phyloP scores from a whole-genome alignment of 2,329 filamentous ascomycete species.

The Alternaria ventricosa region DNA sequence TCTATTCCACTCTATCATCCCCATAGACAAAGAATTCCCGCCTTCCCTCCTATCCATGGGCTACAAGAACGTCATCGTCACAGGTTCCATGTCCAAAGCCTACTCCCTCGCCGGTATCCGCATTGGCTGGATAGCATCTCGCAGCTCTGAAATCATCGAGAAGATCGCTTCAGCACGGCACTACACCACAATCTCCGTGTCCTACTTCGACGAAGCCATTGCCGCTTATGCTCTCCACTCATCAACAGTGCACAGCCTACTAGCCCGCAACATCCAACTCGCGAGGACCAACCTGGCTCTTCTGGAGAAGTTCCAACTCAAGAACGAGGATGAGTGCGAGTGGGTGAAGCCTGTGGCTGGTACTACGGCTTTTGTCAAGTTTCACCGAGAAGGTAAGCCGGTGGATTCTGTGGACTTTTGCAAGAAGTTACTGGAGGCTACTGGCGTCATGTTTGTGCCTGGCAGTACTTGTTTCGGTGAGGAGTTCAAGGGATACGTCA shows the following conservation, averaged over 20 bases:
- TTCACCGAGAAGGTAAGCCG: conserved; percentile 65
- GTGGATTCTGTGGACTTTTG: conserved; percentile 79
- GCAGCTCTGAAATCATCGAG: conserved; percentile 67
- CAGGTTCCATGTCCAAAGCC: conserved; percentile 84
- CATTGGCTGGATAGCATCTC: conserved; percentile 81
- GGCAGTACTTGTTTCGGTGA: conserved; percentile 76
- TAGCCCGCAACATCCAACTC: conserved; percentile 69
- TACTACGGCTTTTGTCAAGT: conserved; percentile 79
- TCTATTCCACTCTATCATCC: conserved; percentile 73
- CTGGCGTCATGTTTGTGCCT: conserved; percentile 76
- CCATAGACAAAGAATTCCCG: conserved; percentile 61
- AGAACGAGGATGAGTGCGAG: conserved; percentile 67
- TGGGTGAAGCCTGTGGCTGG: conserved; percentile 80
- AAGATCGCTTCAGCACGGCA: conserved; percentile 70
- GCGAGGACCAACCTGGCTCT: conserved; percentile 71
- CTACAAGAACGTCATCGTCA: conserved; percentile 74
- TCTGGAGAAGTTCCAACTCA: conserved; percentile 71
- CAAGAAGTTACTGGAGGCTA: conserved; percentile 69
- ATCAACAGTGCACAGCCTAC: conserved; percentile 67
- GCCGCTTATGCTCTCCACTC: conserved; percentile 75
- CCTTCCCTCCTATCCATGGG: conserved; percentile 74
- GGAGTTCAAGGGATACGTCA: conserved; percentile 74
- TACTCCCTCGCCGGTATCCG: conserved; percentile 84
- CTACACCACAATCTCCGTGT: conserved; percentile 87
- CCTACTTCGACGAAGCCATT: conserved; percentile 79